phyloP scores from a whole-genome alignment of 1,139 yeast species.

The Suhomyces panamericanus region DNA sequence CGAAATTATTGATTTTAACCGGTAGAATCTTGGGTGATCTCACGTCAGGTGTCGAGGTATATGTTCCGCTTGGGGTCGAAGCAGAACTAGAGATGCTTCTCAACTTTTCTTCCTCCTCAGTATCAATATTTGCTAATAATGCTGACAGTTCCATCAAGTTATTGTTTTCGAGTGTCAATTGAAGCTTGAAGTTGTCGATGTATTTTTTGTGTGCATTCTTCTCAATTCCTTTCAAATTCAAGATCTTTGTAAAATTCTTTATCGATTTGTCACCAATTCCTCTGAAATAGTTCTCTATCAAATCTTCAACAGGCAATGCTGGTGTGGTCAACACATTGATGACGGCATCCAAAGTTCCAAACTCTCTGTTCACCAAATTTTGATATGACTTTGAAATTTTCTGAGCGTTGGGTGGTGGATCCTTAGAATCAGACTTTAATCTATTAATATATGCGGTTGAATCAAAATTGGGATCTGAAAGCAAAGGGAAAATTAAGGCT shows the following conservation, averaged over 20 bases:
- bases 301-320: slow-evolving; percentile 58
- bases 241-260: slow-evolving; percentile 62
- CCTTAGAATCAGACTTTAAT: background rate
- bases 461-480: slow-evolving; percentile 35
- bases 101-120: slow-evolving; percentile 15
- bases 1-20: slow-evolving; percentile 51
- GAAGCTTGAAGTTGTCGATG: slow-evolving; percentile 60
- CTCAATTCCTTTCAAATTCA: slow-evolving; percentile 63
- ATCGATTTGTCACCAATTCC: slow-evolving; percentile 66
- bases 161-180: slow-evolving; percentile 52
- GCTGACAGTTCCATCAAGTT: slow-evolving; percentile 45
- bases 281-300: slow-evolving; percentile 66
- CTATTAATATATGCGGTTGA: slow-evolving; percentile 8
- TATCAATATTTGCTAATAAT: slow-evolving; percentile 31
- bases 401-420: slow-evolving; percentile 2
- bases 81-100: slow-evolving; percentile 9
- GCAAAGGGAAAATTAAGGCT: slow-evolving; percentile 53
- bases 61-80: background rate
- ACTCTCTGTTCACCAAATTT: slow-evolving; percentile 50
- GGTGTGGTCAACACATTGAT: slow-evolving; percentile 68
- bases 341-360: slow-evolving; percentile 57
- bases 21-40: slow-evolving; percentile 30
- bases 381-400: slow-evolving; percentile 40
- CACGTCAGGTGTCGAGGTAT: slow-evolving; percentile 18
- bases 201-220: slow-evolving; percentile 49